Evolutionary conservation across 805 yeast species (phyloP), one percentile per base, ranked within the genome.

Genomic region (Candida tallmaniae): DNA sequence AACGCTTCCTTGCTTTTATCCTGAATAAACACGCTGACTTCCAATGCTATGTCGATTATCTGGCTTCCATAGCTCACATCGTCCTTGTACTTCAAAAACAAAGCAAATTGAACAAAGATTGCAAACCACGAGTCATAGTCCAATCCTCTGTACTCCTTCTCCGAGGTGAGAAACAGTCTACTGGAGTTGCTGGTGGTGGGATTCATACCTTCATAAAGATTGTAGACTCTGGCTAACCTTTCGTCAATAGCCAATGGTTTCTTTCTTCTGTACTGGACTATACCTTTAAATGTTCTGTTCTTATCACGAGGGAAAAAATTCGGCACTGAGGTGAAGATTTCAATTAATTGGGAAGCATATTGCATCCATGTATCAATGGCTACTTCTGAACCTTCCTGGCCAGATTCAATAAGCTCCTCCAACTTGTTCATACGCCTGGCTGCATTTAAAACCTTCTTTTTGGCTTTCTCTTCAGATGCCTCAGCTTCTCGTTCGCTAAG

Each of bases 41-140:
- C 78, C 50, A 71, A 75, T 0, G 95, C 94, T 15, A 81, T 76
- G 21, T 82, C 84, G 24, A 85, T 68, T 4, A 87, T 75, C 26
- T 59, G 58, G 6, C 46, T 48, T 10, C 70, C 69, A 44, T 58
- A 57, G 29, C 80, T 74, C 30, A 73, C 58, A 6, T 95, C 90
- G 46, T 78, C 80, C 16, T 77, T 78, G 49, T 68, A 73, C 40
- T 70, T 71, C 0, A 87, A 79, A 32, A 83, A 69, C 16, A 79
- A 69, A 0, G 95, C 80, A 46, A 83, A 78, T 48, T 81, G 83
- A 75, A 88, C 80, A 48, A 88, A 85, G 5, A 90, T 63, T 42
- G 74, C 78, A 55, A 87, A 87, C 98, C 98, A 93, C 23, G 73
- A 73, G 24, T 82, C 83, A 54, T 84, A 84, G 3, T 69, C 62